phyloP scores from a whole-genome alignment of 805 yeast genomes.

The Yarrowia bubula region DNA sequence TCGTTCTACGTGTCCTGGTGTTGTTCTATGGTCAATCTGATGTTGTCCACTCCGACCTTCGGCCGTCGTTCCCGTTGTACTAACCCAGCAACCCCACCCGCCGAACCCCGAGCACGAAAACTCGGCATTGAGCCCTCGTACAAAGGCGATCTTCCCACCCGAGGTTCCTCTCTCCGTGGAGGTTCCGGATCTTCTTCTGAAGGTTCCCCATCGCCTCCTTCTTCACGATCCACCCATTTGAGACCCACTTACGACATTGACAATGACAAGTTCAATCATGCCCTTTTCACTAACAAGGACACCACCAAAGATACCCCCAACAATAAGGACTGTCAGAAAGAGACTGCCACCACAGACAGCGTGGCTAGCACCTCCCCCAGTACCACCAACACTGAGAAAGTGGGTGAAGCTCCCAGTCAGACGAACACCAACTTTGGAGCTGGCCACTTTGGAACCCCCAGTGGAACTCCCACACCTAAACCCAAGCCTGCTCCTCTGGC shows the following conservation, averaged over 20 bases:
- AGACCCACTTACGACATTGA: no score
- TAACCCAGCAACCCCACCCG: not conserved
- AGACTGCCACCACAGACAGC: not conserved
- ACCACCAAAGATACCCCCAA: not conserved
- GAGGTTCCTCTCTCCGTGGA: not conserved
- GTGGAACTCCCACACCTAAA: no score
- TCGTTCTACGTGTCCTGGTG: no score
- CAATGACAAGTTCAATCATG: no score
- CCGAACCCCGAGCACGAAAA: conserved; percentile 1
- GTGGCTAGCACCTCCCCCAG: not conserved
- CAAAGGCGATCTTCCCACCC: conserved; percentile 9
- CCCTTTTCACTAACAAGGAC: not conserved
- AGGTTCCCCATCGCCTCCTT: not conserved
- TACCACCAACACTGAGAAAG: not conserved
- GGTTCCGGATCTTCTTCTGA: not conserved
- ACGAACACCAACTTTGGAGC: no score
- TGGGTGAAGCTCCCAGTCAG: no score
- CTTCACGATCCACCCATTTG: no score
- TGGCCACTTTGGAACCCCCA: no score
- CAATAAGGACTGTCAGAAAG: not conserved
- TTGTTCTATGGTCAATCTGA: no score
- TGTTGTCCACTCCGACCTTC: no score
- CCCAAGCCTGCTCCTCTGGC: not conserved
- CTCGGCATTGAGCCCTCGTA: conserved; percentile 13
- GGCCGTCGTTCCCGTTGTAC: not conserved